phyloP scores from a whole-genome alignment of 2,329 filamentous ascomycete genomes.

The Sarocladium strictum region DNA sequence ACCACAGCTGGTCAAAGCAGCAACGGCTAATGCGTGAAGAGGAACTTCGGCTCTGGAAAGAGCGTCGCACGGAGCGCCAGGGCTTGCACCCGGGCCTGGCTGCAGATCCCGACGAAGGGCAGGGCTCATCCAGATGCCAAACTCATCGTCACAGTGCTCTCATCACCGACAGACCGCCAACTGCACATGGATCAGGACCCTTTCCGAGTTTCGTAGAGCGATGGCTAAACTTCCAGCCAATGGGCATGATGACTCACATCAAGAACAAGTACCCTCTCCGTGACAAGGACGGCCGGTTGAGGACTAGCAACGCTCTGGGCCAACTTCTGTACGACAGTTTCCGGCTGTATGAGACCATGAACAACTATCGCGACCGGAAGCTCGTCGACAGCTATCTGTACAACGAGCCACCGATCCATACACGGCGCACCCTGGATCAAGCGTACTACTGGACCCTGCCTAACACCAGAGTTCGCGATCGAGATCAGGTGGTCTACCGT shows the following conservation, averaged over 20 bases:
- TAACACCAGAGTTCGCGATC: slow-evolving; percentile 32
- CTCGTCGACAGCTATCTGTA: slow-evolving; percentile 21
- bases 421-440: slow-evolving; percentile 40
- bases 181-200: no score
- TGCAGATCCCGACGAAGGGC: neutral
- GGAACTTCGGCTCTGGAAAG: neutral
- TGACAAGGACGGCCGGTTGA: neutral
- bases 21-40: neutral
- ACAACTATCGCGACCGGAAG: neutral
- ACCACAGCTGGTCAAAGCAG: neutral
- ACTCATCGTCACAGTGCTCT: no score
- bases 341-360: neutral
- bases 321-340: neutral
- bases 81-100: neutral
- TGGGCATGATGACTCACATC: neutral
- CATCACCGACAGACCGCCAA: no score
- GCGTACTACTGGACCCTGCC: slow-evolving; percentile 35
- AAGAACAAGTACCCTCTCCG: neutral
- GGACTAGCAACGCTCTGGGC: slow-evolving; percentile 4
- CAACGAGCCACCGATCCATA: slow-evolving; percentile 30
- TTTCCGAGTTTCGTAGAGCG: neutral
- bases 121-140: no score
- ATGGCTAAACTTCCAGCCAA: neutral
- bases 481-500: slow-evolving; percentile 37
- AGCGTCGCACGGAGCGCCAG: neutral